phyloP scores from a whole-genome alignment of 2,329 filamentous ascomycete genomes.

The Alternaria tenuissima region DNA sequence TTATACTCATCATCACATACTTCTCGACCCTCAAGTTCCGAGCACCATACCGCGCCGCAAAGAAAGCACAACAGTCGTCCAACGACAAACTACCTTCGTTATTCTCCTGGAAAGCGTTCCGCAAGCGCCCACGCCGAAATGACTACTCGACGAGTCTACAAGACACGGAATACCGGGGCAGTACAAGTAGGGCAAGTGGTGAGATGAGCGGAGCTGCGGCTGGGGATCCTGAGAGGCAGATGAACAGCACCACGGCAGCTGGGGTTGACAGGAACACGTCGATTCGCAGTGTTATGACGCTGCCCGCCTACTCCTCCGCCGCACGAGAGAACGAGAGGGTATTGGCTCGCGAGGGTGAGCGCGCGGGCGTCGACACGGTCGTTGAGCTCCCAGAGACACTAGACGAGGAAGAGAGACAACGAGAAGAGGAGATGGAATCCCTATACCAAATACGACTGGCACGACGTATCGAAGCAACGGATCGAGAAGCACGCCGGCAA shows the following conservation, averaged over 20 bases:
- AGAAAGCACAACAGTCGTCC: conserved; percentile 20
- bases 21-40: conserved; percentile 39
- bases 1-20: conserved; percentile 45
- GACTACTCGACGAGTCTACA: conserved; percentile 47
- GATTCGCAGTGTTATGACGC: conserved; percentile 90
- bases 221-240: conserved; percentile 38
- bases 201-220: conserved; percentile 42
- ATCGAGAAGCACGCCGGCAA: conserved; percentile 78
- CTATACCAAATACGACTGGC: conserved; percentile 88
- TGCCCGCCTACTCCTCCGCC: conserved; percentile 82
- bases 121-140: conserved; percentile 37
- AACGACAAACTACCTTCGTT: conserved; percentile 42
- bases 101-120: conserved; percentile 42
- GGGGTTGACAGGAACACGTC: conserved; percentile 83
- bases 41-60: conserved; percentile 19
- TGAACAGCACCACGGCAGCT: conserved; percentile 40
- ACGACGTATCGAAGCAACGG: conserved; percentile 76
- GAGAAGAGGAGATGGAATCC: conserved; percentile 91
- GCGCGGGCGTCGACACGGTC: conserved; percentile 89
- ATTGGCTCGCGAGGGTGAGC: conserved; percentile 86
- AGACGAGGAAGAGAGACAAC: conserved; percentile 78
- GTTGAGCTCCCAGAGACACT: conserved; percentile 82
- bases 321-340: conserved; percentile 81
- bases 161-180: conserved; percentile 40
- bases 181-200: conserved; percentile 30